Evolutionary conservation across 768 basidiomycete genomes (phyloP).

Genomic region (Boletus patriciae): DNA sequence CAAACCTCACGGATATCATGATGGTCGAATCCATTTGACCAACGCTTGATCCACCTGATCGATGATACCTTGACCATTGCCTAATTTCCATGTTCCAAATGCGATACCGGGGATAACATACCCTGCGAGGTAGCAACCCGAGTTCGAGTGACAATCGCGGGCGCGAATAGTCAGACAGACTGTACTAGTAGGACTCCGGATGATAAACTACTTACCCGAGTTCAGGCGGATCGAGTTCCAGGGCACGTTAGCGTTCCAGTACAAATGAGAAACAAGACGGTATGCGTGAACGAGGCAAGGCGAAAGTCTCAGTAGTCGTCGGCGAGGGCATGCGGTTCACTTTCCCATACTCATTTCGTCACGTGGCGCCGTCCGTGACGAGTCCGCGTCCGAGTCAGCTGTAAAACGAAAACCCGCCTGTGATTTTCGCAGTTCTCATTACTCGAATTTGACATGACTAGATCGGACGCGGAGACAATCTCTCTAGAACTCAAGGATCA

Average conservation of each 20-base stretch:
- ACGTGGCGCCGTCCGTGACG: too few species aligned
- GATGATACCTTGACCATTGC: conserved; percentile 52
- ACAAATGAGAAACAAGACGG: background rate
- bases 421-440: too few species aligned
- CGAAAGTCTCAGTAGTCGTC: too few species aligned
- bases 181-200: background rate
- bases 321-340: background rate
- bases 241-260: conserved; percentile 45
- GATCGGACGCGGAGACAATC: too few species aligned
- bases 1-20: conserved; percentile 50
- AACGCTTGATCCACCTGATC: conserved; percentile 64
- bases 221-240: conserved; percentile 60
- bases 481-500: too few species aligned
- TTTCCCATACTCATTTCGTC: background rate
- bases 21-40: conserved; percentile 59
- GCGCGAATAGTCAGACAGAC: too few species aligned
- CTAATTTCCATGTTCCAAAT: conserved; percentile 66
- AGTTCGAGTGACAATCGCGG: background rate
- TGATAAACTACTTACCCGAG: conserved; percentile 44
- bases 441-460: too few species aligned
- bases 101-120: conserved; percentile 49
- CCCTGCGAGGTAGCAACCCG: conserved; percentile 39
- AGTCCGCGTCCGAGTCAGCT: too few species aligned
- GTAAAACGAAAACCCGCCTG: too few species aligned
- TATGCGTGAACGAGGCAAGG: background rate